phyloP scores from a whole-genome alignment of 2,329 filamentous ascomycete genomes.

The Fusarium stilboides region DNA sequence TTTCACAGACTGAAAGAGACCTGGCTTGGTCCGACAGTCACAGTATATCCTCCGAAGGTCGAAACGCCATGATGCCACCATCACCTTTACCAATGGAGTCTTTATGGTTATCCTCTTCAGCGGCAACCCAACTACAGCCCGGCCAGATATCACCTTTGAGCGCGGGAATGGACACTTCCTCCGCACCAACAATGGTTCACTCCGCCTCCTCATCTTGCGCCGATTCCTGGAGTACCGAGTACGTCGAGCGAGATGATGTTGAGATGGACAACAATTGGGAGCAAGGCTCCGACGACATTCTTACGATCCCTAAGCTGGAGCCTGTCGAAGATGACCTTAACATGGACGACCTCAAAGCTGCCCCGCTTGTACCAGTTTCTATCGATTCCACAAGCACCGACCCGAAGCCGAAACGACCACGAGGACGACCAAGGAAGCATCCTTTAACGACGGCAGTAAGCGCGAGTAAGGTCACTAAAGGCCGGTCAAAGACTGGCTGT shows the following conservation, averaged over 20 bases:
- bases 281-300: conserved; percentile 61
- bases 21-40: conserved; percentile 63
- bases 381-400: conserved; percentile 46
- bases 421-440: conserved; percentile 87
- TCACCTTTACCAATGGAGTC: conserved; percentile 55
- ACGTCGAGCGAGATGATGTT: conserved; percentile 56
- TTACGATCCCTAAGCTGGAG: conserved; percentile 70
- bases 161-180: conserved; percentile 63
- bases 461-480: conserved; percentile 82
- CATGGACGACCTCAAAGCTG: conserved; percentile 67
- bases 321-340: conserved; percentile 70
- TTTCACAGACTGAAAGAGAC: conserved; percentile 60
- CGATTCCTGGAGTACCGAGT: conserved; percentile 62
- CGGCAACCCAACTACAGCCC: conserved; percentile 55
- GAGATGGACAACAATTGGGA: conserved; percentile 65
- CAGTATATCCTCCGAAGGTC: conserved; percentile 61
- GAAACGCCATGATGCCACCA: conserved; percentile 48
- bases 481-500: conserved; percentile 78
- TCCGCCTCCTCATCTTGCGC: conserved; percentile 64
- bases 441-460: conserved; percentile 72
- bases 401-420: conserved; percentile 73
- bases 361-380: conserved; percentile 46
- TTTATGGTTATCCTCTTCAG: conserved; percentile 49
- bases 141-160: conserved; percentile 70
- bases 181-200: conserved; percentile 60